Conservation (phyloP, 306 rosid genomes). For the Cicer chorassanicum region DNA sequence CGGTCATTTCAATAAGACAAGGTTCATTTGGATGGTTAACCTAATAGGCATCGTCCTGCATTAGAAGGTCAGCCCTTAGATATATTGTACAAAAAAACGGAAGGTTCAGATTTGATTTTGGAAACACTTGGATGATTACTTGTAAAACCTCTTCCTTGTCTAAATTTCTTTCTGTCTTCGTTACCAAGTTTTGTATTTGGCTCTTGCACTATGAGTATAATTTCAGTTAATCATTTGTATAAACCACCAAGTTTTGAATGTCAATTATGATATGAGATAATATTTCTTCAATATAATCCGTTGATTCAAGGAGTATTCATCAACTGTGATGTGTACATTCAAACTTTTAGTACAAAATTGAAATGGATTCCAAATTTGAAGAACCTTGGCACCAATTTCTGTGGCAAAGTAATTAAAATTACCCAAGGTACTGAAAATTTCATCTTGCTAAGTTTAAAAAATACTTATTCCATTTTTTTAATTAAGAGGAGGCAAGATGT, state of each 20-base stretch:
- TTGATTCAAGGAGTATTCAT: not conserved
- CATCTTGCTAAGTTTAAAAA: no score
- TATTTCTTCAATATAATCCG: not conserved
- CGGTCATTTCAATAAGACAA: conserved; percentile 32
- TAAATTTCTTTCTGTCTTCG: not conserved
- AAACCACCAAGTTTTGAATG: not conserved
- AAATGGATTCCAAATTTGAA: no score
- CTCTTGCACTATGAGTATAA: not conserved
- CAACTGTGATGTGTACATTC: not conserved
- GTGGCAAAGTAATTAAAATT: no score
- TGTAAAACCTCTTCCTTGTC: not conserved
- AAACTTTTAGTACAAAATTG: no score
- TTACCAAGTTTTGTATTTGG: not conserved
- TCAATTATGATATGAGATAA: not conserved
- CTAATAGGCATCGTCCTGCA: not conserved
- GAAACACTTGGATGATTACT: not conserved
- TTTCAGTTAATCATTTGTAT: not conserved
- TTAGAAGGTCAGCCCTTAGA: not conserved
- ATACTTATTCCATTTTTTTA: no score
- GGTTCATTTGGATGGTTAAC: not conserved
- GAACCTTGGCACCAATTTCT: no score
- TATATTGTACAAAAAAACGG: not conserved
- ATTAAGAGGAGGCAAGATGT: not conserved
- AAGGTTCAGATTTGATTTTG: not conserved
- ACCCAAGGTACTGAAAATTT: no score